These are phyloP conservation scores for Neocatenulostroma microsporum DNA, from an alignment of 2,329 filamentous ascomycete species.

Conservation along the genomic window DNA sequence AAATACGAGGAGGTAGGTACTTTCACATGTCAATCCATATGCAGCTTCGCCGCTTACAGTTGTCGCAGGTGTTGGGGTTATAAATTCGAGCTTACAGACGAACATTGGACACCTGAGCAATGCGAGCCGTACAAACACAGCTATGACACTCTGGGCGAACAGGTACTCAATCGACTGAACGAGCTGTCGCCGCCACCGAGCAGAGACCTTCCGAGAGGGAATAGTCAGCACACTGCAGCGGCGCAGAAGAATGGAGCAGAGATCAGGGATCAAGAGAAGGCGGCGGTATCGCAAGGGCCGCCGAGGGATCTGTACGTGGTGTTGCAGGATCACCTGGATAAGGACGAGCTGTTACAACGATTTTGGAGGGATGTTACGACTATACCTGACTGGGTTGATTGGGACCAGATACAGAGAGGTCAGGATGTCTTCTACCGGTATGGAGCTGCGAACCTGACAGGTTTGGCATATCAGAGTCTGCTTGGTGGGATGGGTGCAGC, in stretches of 20 bases:
- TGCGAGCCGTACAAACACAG: conserved; percentile 53
- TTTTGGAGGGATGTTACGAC: conserved; percentile 62
- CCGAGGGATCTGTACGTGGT: conserved; percentile 56
- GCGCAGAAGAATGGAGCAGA: conserved; percentile 13
- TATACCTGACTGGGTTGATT: conserved; percentile 68
- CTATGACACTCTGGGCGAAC: conserved; percentile 62
- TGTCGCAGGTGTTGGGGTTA: conserved; percentile 53
- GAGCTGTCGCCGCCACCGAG: conserved; percentile 47
- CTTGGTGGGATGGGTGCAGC: conserved; percentile 64
- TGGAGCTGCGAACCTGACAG: conserved; percentile 58
- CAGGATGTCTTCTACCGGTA: conserved; percentile 75
- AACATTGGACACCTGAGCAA: conserved; percentile 56
- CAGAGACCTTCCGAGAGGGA: conserved; percentile 29
- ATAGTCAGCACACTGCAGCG: conserved; percentile 3
- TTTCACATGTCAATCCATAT: conserved; percentile 7
- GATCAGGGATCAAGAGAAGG: conserved; percentile 6
- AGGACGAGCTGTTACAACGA: conserved; percentile 48
- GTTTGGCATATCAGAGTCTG: conserved; percentile 56
- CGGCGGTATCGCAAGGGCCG: conserved; percentile 23
- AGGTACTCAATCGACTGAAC: conserved; percentile 58
- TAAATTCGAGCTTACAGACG: conserved; percentile 59
- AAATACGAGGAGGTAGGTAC: conserved; percentile 37
- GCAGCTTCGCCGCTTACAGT: conserved; percentile 11
- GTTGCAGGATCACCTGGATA: conserved; percentile 50
- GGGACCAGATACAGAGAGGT: conserved; percentile 64